Base-by-base conservation (phyloP, 805 yeast species). In the Ascoidea rubescens region DNA sequence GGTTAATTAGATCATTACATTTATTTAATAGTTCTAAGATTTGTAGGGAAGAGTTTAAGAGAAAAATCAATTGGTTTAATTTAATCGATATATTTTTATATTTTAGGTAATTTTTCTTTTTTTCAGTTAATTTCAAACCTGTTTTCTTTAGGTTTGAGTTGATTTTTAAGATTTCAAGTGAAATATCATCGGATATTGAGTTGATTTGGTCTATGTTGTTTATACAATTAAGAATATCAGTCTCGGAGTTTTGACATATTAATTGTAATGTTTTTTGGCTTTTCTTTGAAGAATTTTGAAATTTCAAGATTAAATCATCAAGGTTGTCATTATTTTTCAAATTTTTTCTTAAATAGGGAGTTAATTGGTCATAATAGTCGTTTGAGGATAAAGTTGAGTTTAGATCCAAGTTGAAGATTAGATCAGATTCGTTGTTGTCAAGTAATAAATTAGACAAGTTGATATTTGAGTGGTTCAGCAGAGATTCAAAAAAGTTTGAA, bases 1-100 rank as follows among this genome's bases (percentile, higher is more conserved):
- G 80, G 51, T 80, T 77, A 55, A 88, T 84, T 61, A 90, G 70
- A 45, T 86, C 90, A 62, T 88, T 87, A 49, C 89, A 86, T 60
- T 82, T 85, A 66, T 89, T 90, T 14, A 95, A 85, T 58, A 85
- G 75, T 61, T 90, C 96, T 52, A 91, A 72, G 7, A 90, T 90
- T 57, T 84, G 88, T 30, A 90, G 71, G 58, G 95, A 84, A 50
- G 81, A 73, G 52, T 77, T 79, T 43, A 91, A 77, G 21, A 87
- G 79, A 45, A 77, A 73, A 5, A 77, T 77, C 0, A 96, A 83
- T 57, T 85, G 87, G 51, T 78, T 77, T 55, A 91, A 82, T 62
- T 85, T 86, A 50, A 70, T 69, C 16, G 80, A 73, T 5, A 84
- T 77, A 57, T 80, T 82, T 58, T 83, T 84, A 54, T 79, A 70